Evolutionary conservation across 495 filamentous ascomycete species (phyloP), one percentile per base, ranked within the genome.

Genomic region (Thermothielavioides terrestris): DNA sequence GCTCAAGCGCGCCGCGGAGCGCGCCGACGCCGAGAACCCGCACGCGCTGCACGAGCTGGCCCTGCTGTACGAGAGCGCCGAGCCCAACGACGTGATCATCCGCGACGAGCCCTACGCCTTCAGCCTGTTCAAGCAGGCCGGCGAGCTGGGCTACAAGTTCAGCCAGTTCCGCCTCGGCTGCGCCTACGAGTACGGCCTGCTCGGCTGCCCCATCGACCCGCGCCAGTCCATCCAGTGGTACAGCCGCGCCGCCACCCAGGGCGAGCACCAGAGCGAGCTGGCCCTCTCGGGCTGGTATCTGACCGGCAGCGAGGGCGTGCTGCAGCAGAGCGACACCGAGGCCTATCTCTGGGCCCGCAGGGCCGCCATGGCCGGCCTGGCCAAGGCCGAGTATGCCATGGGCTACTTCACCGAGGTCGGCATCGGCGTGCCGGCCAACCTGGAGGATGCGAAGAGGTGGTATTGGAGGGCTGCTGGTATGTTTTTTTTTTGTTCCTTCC

Each of bases 401-500:
- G 92, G 92, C 2, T 96, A 96, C 64, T 97, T 92, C 56, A 94
- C 89, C 0, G 92, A 98, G 66, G 84, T 89, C 26, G 92, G 92
- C 0, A 96, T 98, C 54, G 92, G 92, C n/a, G 80, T 84, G 42
- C 74, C 81, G 23, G 79, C 84, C 4, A 89, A 89, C 63, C 51
- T 95, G 54, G 92, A 98, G 58, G 92, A 95, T 69, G 92, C 91
- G 17, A 95, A 95, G 72, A 78, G 88, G 58, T 98, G 92, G 92
- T 98, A 98, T 71, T 95, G 89, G 79, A 79, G 90, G 68, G 89
- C 92, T 71, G 92, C 92, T 68, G 85, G 92, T 96, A n/a, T n/a
- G n/a, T n/a, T n/a, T n/a, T n/a, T n/a, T n/a, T n/a, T n/a, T n/a
- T n/a, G n/a, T n/a, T n/a, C n/a, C n/a, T n/a, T n/a, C n/a, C n/a